Conservation (phyloP, 225 moss, liverwort and hornwort genomes). For the Climacium dendroides region DNA sequence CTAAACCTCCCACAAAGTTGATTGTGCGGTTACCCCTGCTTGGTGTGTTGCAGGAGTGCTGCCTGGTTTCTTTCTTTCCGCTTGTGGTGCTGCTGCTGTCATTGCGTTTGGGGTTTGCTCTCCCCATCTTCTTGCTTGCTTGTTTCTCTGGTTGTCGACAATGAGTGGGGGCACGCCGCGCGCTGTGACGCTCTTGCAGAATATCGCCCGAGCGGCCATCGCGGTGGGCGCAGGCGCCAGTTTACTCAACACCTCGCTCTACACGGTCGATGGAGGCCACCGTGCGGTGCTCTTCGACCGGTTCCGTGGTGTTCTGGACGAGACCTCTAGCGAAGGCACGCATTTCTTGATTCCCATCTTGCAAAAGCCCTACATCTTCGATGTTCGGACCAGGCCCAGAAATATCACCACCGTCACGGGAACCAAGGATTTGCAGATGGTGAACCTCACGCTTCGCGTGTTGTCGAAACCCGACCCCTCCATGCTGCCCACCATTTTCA, state of each 20-base stretch:
- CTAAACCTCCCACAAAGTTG: background rate
- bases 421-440: conserved; percentile 98
- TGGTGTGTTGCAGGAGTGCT: background rate
- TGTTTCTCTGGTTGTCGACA: background rate
- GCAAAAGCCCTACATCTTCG: conserved; percentile 84
- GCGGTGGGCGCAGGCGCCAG: conserved; percentile 62
- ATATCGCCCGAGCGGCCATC: conserved; percentile 62
- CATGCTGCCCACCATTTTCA: conserved; percentile 67
- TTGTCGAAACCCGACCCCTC: conserved; percentile 68
- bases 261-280: conserved; percentile 88
- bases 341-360: conserved; percentile 79
- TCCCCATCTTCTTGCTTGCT: background rate
- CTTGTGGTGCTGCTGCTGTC: background rate
- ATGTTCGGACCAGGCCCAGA: conserved; percentile 71
- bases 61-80: background rate
- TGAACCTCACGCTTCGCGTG: conserved; percentile 82
- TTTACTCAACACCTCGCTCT: conserved; percentile 56
- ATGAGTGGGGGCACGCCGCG: conserved; percentile 52
- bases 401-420: conserved; percentile 86
- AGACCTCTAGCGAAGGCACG: conserved; percentile 67
- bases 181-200: conserved; percentile 57
- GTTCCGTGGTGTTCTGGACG: conserved; percentile 74
- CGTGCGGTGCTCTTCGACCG: conserved; percentile 84
- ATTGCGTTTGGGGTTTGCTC: background rate
- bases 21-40: background rate